Evolutionary conservation across 1,139 yeast genomes (phyloP), one percentile per base, ranked within the genome.

Genomic region (Hemisphaericaspora subhashii): DNA sequence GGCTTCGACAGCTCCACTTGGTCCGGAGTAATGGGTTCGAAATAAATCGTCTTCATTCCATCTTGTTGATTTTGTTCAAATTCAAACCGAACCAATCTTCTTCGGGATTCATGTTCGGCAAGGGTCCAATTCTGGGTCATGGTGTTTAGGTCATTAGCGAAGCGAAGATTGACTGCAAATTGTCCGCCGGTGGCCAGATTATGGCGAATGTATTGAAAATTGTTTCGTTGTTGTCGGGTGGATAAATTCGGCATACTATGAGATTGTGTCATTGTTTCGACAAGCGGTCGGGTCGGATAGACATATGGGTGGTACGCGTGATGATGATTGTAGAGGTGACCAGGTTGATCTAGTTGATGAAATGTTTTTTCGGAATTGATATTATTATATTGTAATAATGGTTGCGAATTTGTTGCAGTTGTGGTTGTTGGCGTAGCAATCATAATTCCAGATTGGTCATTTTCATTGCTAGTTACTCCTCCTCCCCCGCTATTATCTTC

Each of bases 31-130:
- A 68, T 58, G 6, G 64, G 53, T 7, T 50, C 45, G 33, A 64
- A 60, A 14, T 54, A 55, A 12, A 66, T 57, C 55, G 20, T 56
- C 58, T 27, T 64, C 46, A 15, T 51, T 41, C 21, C 55, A 50
- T 21, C 53, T 40, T 26, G 62, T 47, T n/a, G 38, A 21, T 35
- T 33, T 9, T n/a, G n/a, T n/a, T 42, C 35, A 52, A 54, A 68
- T 8, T 57, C 48, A 45, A 72, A 66, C 25, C 55, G 53, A 5
- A 72, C 75, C 25, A 72, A 49, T 28, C 78, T 50, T 43, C 78
- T 48, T 21, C 60, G 58, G 12, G 44, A 40, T 10, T 45, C 43
- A 1, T 46, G 36, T 42, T 72, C 78, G 12, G 53, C 55, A 2
- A 38, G 43, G 0, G 64, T 52, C 77, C 77, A 72, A 41, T 58